A percentile compares a stretch with the other conserved stretches of the same genome.
Evolutionary conservation across 257 asterid genomes (phyloP).

Genomic region (Nicotiana tomentosiformis): DNA sequence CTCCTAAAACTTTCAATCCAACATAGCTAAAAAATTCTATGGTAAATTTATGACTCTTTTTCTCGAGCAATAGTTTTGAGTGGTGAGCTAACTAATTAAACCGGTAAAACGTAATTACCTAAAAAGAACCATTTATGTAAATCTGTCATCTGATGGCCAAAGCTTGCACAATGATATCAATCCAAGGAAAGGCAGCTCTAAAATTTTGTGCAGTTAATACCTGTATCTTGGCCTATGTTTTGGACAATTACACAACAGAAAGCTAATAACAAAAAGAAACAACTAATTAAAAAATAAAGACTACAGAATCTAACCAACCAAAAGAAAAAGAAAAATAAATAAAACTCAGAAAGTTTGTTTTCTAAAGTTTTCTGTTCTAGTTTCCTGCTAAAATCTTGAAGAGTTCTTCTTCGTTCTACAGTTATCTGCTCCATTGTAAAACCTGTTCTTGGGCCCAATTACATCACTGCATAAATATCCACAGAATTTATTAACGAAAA

Average conservation of each 20-base stretch:
- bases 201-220: background rate
- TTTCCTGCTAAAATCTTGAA: slow-evolving; percentile 5
- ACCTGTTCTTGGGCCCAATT: background rate
- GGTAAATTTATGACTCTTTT: too few species aligned
- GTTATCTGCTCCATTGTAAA: background rate
- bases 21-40: too few species aligned
- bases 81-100: too few species aligned
- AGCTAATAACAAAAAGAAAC: background rate
- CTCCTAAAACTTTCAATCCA: too few species aligned
- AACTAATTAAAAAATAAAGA: background rate
- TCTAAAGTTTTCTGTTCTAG: background rate
- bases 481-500: background rate
- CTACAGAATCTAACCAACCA: background rate
- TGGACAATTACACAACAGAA: background rate
- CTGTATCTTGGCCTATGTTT: background rate
- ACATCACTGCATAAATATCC: background rate
- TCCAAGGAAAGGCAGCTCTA: background rate
- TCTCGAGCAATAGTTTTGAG: too few species aligned
- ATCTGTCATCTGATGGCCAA: background rate
- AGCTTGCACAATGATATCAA: background rate
- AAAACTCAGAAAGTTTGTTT: background rate
- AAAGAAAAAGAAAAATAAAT: background rate
- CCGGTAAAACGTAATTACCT: background rate
- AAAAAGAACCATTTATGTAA: background rate
- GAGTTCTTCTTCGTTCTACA: background rate